Percentiles rank a stretch among this genome's conserved stretches.
These are phyloP conservation scores for Aspergillus cristatus DNA, from an alignment of 495 filamentous ascomycete species.

Conservation along the genomic window DNA sequence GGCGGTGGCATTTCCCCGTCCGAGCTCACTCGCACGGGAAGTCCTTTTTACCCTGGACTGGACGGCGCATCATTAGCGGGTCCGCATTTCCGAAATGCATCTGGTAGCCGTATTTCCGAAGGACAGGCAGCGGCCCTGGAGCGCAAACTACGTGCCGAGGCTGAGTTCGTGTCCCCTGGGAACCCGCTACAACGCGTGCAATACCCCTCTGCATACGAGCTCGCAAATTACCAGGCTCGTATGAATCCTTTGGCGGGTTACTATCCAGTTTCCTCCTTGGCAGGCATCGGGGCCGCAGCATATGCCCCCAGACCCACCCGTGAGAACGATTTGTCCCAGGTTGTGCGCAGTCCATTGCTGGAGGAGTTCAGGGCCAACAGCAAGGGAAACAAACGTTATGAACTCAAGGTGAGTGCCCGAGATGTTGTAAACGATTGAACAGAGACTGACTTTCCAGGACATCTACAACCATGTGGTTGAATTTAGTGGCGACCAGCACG, in stretches of 20 bases:
- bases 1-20: slow-evolving; percentile 43
- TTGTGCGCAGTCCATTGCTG: slow-evolving; percentile 60
- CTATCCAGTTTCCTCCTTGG: slow-evolving; percentile 20
- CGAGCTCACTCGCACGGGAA: slow-evolving; percentile 48
- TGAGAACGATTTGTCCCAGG: slow-evolving; percentile 57
- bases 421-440: background rate
- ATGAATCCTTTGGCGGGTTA: slow-evolving; percentile 29
- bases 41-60: slow-evolving; percentile 46
- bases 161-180: slow-evolving; percentile 28
- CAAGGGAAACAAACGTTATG: slow-evolving; percentile 71
- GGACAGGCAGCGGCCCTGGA: slow-evolving; percentile 35
- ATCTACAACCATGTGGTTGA: slow-evolving; percentile 87
- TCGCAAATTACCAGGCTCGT: slow-evolving; percentile 26
- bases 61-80: slow-evolving; percentile 36
- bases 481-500: slow-evolving; percentile 92
- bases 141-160: slow-evolving; percentile 41
- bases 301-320: slow-evolving; percentile 43
- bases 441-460: slow-evolving; percentile 42
- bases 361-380: slow-evolving; percentile 70
- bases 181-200: slow-evolving; percentile 32
- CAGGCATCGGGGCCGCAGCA: slow-evolving; percentile 17
- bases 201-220: slow-evolving; percentile 32
- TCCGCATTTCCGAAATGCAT: slow-evolving; percentile 36
- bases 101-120: slow-evolving; percentile 28
- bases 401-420: slow-evolving; percentile 57